Evolutionary conservation across 176 grass and related monocot genomes (phyloP).

Genomic region (Eleusine coracana): DNA sequence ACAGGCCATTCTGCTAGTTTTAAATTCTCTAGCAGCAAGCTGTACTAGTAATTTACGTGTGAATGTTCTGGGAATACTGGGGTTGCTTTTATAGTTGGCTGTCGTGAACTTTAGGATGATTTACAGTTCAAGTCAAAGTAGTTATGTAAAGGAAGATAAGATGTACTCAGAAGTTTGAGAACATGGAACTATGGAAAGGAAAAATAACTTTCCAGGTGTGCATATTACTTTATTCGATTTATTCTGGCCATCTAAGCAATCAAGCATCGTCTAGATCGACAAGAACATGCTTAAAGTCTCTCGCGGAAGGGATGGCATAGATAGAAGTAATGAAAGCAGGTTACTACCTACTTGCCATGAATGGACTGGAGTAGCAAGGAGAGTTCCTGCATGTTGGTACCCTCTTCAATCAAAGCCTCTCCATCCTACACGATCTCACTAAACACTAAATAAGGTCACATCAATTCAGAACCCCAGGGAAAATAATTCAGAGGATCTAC

Average conservation of each 20-base stretch:
- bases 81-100: neutral
- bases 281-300: constrained; percentile 31
- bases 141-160: neutral
- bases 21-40: neutral
- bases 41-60: neutral
- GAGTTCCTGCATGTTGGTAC: neutral
- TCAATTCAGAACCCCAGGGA: constrained; percentile 9
- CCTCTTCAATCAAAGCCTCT: neutral
- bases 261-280: constrained; percentile 29
- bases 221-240: neutral
- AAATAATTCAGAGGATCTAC: neutral
- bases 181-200: neutral
- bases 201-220: constrained; percentile 1
- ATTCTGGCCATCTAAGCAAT: neutral
- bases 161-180: neutral
- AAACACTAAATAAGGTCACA: neutral
- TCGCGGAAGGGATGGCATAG: constrained; percentile 9
- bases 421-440: constrained; percentile 14
- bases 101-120: neutral
- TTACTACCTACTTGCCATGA: constrained; percentile 18
- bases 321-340: neutral
- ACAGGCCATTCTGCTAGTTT: neutral
- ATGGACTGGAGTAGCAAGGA: neutral
- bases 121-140: neutral
- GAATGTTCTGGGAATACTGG: neutral